Evolutionary conservation across 2,329 filamentous ascomycete genomes (phyloP).

Genomic region (Neofusicoccum laricinum): DNA sequence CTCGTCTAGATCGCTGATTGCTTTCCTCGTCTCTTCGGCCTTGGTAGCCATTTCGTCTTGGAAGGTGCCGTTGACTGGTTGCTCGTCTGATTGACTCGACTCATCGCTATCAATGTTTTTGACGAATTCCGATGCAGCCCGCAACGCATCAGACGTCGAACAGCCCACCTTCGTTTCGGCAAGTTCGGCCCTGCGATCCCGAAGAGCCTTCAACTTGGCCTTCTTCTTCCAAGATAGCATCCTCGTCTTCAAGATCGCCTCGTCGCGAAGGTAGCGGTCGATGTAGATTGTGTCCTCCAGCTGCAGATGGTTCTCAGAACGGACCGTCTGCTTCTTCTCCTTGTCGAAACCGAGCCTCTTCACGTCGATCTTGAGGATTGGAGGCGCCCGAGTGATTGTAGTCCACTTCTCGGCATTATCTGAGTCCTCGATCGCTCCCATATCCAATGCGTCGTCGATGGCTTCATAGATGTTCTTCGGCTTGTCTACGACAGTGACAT

Average conservation of each 20-base stretch:
- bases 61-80: neutral
- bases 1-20: slow-evolving; percentile 18
- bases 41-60: neutral
- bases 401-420: slow-evolving; percentile 27
- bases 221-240: slow-evolving; percentile 74
- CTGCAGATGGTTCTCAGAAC: slow-evolving; percentile 73
- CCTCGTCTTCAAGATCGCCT: slow-evolving; percentile 53
- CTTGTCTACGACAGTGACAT: slow-evolving; percentile 57
- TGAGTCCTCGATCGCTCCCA: slow-evolving; percentile 59
- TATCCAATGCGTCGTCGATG: slow-evolving; percentile 80
- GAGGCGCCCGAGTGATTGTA: slow-evolving; percentile 63
- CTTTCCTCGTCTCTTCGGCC: slow-evolving; percentile 18
- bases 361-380: slow-evolving; percentile 84
- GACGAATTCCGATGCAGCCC: slow-evolving; percentile 29
- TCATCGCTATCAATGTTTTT: slow-evolving; percentile 18
- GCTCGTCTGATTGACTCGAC: neutral
- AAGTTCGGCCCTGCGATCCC: slow-evolving; percentile 45
- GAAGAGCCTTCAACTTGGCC: slow-evolving; percentile 57
- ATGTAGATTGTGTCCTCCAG: slow-evolving; percentile 82
- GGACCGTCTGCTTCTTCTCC: slow-evolving; percentile 56
- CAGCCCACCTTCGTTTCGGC: slow-evolving; percentile 32
- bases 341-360: slow-evolving; percentile 75
- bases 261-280: slow-evolving; percentile 66
- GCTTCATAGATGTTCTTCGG: slow-evolving; percentile 74
- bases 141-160: slow-evolving; percentile 28